phyloP scores from a whole-genome alignment of 1,284 basidiomycete species.

The Sporisorium exsertum region DNA sequence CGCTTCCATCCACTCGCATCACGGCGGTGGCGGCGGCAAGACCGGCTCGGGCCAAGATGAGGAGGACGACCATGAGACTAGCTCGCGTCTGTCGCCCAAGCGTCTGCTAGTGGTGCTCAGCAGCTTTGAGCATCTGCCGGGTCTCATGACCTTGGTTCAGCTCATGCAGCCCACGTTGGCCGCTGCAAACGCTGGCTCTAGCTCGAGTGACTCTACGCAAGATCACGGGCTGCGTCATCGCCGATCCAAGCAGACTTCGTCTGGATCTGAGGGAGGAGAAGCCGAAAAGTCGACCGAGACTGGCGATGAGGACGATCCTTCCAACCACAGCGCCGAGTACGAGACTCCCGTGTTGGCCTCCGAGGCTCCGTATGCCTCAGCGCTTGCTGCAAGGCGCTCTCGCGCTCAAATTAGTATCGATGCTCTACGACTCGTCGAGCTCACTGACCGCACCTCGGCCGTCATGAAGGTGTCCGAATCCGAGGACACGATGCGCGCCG shows the following conservation, averaged over 20 bases:
- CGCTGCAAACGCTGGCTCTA: constrained; percentile 20
- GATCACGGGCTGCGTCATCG: constrained; percentile 32
- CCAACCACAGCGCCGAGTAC: constrained; percentile 36
- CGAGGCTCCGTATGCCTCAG: constrained; percentile 35
- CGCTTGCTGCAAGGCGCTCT: constrained; percentile 15
- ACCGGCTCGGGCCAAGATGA: constrained; percentile 20
- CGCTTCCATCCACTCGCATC: constrained; percentile 32
- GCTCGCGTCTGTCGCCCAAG: constrained; percentile 40
- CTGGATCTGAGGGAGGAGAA: constrained; percentile 24
- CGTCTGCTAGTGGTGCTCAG: constrained; percentile 88
- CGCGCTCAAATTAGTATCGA: constrained; percentile 54
- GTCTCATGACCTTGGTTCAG: constrained; percentile 73
- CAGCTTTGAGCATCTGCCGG: constrained; percentile 83
- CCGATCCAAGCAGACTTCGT: constrained; percentile 21
- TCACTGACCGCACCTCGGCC: constrained; percentile 86
- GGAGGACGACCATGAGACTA: constrained; percentile 29
- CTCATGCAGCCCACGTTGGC: constrained; percentile 70
- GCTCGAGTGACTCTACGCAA: neutral
- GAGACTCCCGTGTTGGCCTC: constrained; percentile 46
- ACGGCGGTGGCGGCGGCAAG: constrained; percentile 23
- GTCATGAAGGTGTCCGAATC: constrained; percentile 83
- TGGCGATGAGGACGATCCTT: constrained; percentile 31
- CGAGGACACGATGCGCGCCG: constrained; percentile 77
- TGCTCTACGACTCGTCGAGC: constrained; percentile 72
- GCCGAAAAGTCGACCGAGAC: constrained; percentile 28